Conservation (phyloP, 208 protist genomes). For the Leptomonas seymouri region DNA sequence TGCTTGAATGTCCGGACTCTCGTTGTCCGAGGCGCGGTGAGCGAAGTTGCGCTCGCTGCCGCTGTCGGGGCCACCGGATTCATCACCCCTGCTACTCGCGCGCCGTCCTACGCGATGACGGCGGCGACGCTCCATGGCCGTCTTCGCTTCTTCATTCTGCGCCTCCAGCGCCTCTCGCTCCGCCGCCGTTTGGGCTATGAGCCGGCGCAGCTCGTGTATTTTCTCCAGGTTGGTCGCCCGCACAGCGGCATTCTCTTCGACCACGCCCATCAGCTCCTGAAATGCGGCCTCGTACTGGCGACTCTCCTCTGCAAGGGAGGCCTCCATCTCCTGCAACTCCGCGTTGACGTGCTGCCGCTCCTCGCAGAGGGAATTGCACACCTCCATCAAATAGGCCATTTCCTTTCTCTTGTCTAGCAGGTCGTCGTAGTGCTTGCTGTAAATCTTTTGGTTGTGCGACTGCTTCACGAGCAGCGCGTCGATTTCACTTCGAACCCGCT, state of each 20-base stretch:
- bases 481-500: conserved; percentile 78
- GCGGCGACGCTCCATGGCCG: conserved; percentile 11
- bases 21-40: conserved; percentile 1
- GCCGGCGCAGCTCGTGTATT: conserved; percentile 47
- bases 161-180: conserved; percentile 51
- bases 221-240: conserved; percentile 52
- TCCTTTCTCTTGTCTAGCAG: conserved; percentile 89
- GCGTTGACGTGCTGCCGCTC: conserved; percentile 66
- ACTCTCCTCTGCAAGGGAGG: conserved; percentile 45
- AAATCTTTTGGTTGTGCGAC: conserved; percentile 87
- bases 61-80: not conserved
- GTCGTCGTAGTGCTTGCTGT: conserved; percentile 79
- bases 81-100: not conserved
- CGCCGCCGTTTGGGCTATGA: conserved; percentile 32
- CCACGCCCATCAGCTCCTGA: conserved; percentile 68
- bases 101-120: not conserved
- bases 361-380: conserved; percentile 86
- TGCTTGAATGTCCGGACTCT: not conserved
- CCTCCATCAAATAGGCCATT: conserved; percentile 94
- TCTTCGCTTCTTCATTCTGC: conserved; percentile 25
- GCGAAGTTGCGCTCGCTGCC: conserved; percentile 2
- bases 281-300: conserved; percentile 71
- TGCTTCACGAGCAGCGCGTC: conserved; percentile 90
- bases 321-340: conserved; percentile 50
- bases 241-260: conserved; percentile 50